Evolutionary conservation across 352 stramenopile genomes (phyloP).

Genomic region (Phytopythium kandeliae): DNA sequence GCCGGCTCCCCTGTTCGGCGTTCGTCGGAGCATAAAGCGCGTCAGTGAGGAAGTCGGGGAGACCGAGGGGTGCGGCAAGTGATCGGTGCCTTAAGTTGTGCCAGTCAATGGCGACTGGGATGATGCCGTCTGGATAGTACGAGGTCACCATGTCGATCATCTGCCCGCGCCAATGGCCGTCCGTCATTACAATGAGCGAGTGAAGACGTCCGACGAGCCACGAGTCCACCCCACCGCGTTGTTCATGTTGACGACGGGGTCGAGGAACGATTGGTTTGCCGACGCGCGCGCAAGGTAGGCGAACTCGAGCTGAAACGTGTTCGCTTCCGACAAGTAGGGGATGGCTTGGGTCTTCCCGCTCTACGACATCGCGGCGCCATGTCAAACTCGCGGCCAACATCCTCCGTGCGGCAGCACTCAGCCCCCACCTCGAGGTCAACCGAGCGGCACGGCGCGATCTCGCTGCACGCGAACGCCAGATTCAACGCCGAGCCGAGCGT

Average conservation of each 20-base stretch:
- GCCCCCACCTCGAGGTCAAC: conserved; percentile 29
- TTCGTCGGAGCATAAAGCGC: too few relatives aligned
- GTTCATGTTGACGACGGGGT: conserved; percentile 37
- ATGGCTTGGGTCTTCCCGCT: conserved; percentile 4
- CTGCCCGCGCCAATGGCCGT: conserved; percentile 7
- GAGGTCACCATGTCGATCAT: conserved; percentile 20
- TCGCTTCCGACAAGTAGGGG: conserved; percentile 37
- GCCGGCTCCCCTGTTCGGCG: neutral
- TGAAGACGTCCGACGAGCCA: neutral
- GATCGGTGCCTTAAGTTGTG: conserved; percentile 12
- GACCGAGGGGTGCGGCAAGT: neutral
- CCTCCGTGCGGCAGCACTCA: too few relatives aligned
- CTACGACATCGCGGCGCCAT: conserved; percentile 8
- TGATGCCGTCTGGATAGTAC: conserved; percentile 31
- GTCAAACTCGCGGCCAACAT: neutral
- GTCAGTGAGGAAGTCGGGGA: neutral
- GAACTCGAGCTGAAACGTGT: conserved; percentile 69
- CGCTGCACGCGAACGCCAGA: conserved; percentile 27
- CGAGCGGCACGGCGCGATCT: conserved; percentile 25
- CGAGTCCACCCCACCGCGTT: conserved; percentile 10
- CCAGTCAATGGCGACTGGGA: conserved; percentile 39
- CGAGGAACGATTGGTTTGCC: conserved; percentile 23
- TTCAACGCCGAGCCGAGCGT: conserved; percentile 29
- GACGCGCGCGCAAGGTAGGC: conserved; percentile 36
- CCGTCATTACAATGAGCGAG: neutral